Percentiles rank a stretch among this genome's conserved stretches.
Evolutionary conservation across 2,329 filamentous ascomycete genomes (phyloP).

Genomic region (Colletotrichum lentis): DNA sequence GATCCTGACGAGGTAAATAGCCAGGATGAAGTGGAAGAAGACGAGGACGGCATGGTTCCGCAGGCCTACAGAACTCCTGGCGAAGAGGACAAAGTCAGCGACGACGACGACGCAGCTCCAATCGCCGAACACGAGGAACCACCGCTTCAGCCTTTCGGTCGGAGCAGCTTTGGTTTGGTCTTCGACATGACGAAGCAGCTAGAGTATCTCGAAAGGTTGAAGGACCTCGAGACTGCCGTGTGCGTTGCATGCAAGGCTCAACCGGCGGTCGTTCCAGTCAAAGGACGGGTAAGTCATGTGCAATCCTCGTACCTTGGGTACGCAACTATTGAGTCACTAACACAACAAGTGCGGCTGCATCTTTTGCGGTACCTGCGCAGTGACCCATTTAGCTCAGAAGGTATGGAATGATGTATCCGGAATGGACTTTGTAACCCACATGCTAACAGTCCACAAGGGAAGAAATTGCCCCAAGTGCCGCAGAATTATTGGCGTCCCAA

Average conservation of each 20-base stretch:
- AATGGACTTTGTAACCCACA: too few relatives aligned
- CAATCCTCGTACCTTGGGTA: too few relatives aligned
- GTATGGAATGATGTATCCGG: neutral
- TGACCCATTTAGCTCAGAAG: neutral
- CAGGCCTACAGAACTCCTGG: too few relatives aligned
- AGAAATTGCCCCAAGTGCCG: constrained; percentile 1
- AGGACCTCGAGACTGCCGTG: neutral
- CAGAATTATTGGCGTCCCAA: neutral
- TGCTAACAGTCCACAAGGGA: neutral
- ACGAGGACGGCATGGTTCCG: constrained; percentile 17
- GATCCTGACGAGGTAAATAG: constrained; percentile 1
- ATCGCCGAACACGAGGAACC: neutral
- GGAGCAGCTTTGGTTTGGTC: constrained; percentile 36
- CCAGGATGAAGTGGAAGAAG: constrained; percentile 8
- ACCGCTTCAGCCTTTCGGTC: constrained; percentile 12
- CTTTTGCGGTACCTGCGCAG: constrained; percentile 44
- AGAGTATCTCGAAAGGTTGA: constrained; percentile 32
- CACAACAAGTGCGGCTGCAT: constrained; percentile 46
- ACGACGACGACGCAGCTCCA: neutral
- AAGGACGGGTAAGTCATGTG: neutral
- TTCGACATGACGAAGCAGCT: constrained; percentile 41
- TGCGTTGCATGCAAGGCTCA: neutral
- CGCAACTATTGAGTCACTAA: neutral
- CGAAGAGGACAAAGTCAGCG: fast-evolving
- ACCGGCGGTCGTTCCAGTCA: neutral